Percentiles rank a stretch among this genome's conserved stretches.
phyloP scores from a whole-genome alignment of 257 asterid genomes.

The Pogostemon cablin region DNA sequence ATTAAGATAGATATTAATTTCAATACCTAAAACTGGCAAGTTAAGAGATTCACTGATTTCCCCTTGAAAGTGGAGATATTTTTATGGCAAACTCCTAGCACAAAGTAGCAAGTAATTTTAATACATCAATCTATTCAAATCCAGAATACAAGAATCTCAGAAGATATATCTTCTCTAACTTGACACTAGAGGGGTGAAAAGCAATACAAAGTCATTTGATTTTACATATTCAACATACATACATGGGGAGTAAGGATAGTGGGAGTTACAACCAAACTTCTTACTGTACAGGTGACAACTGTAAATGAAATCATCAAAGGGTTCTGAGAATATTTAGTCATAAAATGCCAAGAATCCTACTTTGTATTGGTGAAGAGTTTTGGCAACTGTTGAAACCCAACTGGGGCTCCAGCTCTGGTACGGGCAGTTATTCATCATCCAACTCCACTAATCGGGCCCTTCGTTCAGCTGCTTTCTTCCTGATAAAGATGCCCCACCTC shows the following conservation, averaged over 20 bases:
- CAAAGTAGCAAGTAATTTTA: not conserved
- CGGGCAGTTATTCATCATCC: conserved; percentile 61
- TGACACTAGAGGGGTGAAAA: conserved; percentile 21
- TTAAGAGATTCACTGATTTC: too few relatives aligned
- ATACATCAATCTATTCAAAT: conserved; percentile 23
- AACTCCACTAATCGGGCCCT: conserved; percentile 86
- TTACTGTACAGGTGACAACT: conserved; percentile 47
- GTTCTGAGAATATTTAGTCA: conserved; percentile 34
- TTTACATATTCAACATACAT: conserved; percentile 28
- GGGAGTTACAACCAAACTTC: conserved; percentile 18
- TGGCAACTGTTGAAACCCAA: conserved; percentile 20
- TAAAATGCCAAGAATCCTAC: conserved; percentile 32
- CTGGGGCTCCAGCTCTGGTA: conserved; percentile 22
- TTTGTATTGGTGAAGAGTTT: conserved; percentile 20
- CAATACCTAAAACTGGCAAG: too few relatives aligned
- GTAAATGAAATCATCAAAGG: conserved; percentile 38
- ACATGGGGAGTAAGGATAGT: conserved; percentile 25
- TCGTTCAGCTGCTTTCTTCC: conserved; percentile 96
- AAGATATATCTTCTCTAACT: not conserved
- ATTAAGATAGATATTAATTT: too few relatives aligned
- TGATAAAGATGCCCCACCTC: conserved; percentile 97
- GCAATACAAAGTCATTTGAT: conserved; percentile 27
- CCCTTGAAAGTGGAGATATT: too few relatives aligned
- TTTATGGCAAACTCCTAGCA: not conserved
- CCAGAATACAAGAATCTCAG: conserved; percentile 14